phyloP scores from a whole-genome alignment of 139 green algal genomes.

The Volvox reticuliferus region DNA sequence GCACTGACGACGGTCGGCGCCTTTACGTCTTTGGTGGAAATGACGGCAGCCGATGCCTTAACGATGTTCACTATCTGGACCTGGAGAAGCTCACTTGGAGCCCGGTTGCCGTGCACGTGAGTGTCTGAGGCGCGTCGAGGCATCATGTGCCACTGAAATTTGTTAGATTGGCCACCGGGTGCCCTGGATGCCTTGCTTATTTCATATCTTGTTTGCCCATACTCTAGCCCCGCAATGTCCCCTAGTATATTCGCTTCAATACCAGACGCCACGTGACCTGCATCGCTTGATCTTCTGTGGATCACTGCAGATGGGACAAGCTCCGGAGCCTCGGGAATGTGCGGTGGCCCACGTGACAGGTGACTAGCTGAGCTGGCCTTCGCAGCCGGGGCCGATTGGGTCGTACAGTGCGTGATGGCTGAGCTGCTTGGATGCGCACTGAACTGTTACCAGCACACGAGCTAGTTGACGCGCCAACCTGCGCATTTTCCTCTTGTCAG shows the following conservation, averaged over 20 bases:
- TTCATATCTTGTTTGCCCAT: no score
- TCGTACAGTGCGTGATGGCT: not conserved
- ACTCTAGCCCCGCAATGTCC: no score
- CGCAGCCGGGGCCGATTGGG: not conserved
- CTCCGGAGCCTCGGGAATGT: slow-evolving; percentile 63
- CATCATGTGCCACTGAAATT: no score
- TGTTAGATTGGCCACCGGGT: no score
- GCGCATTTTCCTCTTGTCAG: no score
- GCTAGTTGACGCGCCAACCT: no score
- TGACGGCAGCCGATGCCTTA: slow-evolving; percentile 63
- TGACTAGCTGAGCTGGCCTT: not conserved
- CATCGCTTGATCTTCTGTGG: not conserved
- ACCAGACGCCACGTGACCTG: not conserved
- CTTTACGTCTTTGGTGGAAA: slow-evolving; percentile 78
- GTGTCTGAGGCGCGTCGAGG: not conserved
- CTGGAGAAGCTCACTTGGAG: slow-evolving; percentile 74
- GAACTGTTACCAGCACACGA: no score
- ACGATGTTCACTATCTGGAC: slow-evolving; percentile 77
- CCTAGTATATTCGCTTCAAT: no score
- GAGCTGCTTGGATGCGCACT: no score
- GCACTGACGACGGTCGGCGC: slow-evolving; percentile 75
- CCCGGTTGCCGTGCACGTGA: slow-evolving; percentile 56
- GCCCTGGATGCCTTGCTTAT: no score
- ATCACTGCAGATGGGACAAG: slow-evolving; percentile 35
- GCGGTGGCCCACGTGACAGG: slow-evolving; percentile 63